Evolutionary conservation across 331 rosid species (phyloP), one percentile per base, ranked within the genome.

Genomic region (Quercus phellos): DNA sequence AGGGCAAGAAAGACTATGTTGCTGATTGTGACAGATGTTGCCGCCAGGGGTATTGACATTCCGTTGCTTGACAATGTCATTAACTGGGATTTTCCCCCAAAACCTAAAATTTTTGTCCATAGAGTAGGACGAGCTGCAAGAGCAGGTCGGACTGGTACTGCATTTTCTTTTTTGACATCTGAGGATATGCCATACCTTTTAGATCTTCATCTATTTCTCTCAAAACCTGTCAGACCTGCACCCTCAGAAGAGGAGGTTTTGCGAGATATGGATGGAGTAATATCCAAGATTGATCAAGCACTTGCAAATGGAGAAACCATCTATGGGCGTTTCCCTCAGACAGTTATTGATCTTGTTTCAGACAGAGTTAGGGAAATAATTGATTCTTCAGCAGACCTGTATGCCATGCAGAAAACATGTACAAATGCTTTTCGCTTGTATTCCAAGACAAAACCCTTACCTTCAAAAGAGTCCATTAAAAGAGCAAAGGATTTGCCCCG

Each of bases 121-220:
- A 92, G 97, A 55, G 99, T 94, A 42, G 97, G 99, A 72, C 91
- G 97, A 83, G 99, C 85, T 66, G 99, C 97, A 51, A 92, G 99
- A 82, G 97, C 97, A 14, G 99, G 97, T 80, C 88, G 97, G 17
- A 92, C 90, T 68, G 99, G 99, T 56, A 82, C 97, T 21, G 97
- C 99, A 0, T 94, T 87, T 87, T 94, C 99, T 76, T 90, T 94
- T 73, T 73, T 94, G 85, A 92, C 97, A 70, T 27, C 94, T 1
- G 99, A 94, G 85, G 99, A 94, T 77, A 79, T 92, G 85, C 88
- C 99, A 43, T 89, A 87, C 77, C 85, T 92, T 50, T 94, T 94
- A 83, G 99, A 94, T 85, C 99, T 94, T 82, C 97, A 92, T 82
- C 83, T 92, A 76, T 94, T 90, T 85, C 96, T 94, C 75, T 92